Evolutionary conservation across 2,329 filamentous ascomycete species (phyloP).

Genomic region (Pyricularia pennisetigena): DNA sequence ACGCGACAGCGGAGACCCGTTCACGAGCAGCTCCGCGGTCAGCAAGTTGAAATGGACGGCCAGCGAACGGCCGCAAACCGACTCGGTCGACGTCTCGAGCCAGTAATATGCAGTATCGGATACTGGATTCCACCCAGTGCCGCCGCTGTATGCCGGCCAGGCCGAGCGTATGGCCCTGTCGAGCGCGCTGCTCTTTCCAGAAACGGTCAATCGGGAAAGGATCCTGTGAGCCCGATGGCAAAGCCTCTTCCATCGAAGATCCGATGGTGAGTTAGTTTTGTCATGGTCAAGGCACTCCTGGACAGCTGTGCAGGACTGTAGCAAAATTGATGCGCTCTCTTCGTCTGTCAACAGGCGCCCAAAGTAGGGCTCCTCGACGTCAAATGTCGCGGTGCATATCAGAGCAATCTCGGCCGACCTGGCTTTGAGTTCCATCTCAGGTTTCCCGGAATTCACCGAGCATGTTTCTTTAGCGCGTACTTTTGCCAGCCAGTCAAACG

Average conservation of each 20-base stretch:
- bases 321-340: constrained; percentile 20
- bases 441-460: constrained; percentile 13
- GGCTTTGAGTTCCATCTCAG: constrained; percentile 19
- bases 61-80: constrained; percentile 6
- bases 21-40: constrained; percentile 38
- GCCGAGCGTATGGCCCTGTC: constrained; percentile 13
- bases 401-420: constrained; percentile 28
- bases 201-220: constrained; percentile 8
- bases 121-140: constrained; percentile 4
- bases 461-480: constrained; percentile 18
- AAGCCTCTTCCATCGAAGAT: constrained; percentile 16
- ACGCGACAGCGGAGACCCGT: constrained; percentile 36
- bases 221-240: constrained; percentile 11
- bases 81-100: constrained; percentile 11
- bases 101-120: constrained; percentile 8
- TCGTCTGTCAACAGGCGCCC: constrained; percentile 14
- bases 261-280: constrained; percentile 10
- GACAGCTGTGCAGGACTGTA: constrained; percentile 26
- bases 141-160: constrained; percentile 17
- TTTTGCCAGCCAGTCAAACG: constrained; percentile 26
- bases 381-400: constrained; percentile 32
- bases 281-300: constrained; percentile 17
- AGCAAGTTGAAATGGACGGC: constrained; percentile 38
- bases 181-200: constrained; percentile 9
- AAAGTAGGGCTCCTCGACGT: constrained; percentile 25